phyloP scores from a whole-genome alignment of 352 stramenopile species.

The Phytophthora nicotianae region DNA sequence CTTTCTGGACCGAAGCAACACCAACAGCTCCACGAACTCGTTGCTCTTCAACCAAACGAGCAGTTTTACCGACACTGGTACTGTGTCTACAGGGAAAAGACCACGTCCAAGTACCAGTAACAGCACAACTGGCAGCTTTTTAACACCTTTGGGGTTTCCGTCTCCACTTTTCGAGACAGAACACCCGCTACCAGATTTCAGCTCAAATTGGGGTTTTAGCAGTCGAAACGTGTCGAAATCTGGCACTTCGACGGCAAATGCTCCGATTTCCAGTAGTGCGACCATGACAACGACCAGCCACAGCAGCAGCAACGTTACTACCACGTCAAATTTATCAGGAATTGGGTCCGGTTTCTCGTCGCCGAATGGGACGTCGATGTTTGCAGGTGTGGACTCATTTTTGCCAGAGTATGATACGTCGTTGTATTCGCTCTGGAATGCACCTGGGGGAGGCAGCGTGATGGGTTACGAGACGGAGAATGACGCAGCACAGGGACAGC shows the following conservation, averaged over 20 bases:
- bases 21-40: conserved; percentile 30
- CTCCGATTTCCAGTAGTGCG: conserved; percentile 6
- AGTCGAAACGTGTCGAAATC: conserved; percentile 16
- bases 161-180: conserved; percentile 48
- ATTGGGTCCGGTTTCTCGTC: conserved; percentile 41
- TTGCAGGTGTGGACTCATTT: conserved; percentile 56
- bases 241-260: conserved; percentile 16
- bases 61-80: conserved; percentile 13
- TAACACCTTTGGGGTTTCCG: conserved; percentile 31
- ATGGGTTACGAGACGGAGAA: conserved; percentile 62
- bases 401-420: conserved; percentile 74
- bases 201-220: conserved; percentile 39
- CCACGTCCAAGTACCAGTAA: conserved; percentile 27
- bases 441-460: conserved; percentile 38
- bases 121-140: conserved; percentile 23
- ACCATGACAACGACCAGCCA: conserved; percentile 4
- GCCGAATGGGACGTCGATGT: conserved; percentile 48
- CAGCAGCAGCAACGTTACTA: conserved; percentile 18
- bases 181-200: conserved; percentile 58
- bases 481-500: conserved; percentile 26
- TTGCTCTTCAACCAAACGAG: conserved; percentile 21
- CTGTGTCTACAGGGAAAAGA: conserved; percentile 24
- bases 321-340: conserved; percentile 29
- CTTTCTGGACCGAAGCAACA: conserved; percentile 36
- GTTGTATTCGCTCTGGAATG: conserved; percentile 77